Evolutionary conservation across 1,139 yeast genomes (phyloP).

Genomic region (Debaryomycetaceae sp.): DNA sequence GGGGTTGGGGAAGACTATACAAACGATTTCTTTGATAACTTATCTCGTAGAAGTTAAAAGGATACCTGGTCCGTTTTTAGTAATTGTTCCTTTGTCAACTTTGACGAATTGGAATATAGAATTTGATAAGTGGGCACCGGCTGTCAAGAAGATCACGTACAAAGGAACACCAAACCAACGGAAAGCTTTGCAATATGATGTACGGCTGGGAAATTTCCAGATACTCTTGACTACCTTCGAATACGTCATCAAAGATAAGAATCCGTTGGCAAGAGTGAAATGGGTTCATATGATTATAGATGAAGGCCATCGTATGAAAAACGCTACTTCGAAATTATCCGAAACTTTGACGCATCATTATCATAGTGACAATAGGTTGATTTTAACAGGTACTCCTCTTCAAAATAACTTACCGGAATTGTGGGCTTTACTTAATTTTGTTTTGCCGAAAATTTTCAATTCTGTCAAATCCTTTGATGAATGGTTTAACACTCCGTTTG

Average conservation of each 20-base stretch:
- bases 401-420: constrained; percentile 83
- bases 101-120: constrained; percentile 83
- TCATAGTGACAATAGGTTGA: constrained; percentile 71
- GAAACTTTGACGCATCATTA: constrained; percentile 68
- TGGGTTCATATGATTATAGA: constrained; percentile 89
- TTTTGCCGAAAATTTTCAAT: constrained; percentile 75
- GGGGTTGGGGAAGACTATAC: constrained; percentile 97
- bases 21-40: constrained; percentile 90
- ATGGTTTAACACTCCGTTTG: constrained; percentile 85
- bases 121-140: constrained; percentile 86
- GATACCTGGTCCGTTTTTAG: constrained; percentile 67
- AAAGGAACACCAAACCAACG: constrained; percentile 75
- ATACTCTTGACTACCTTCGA: constrained; percentile 78
- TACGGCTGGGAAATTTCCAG: constrained; percentile 66
- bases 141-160: constrained; percentile 62
- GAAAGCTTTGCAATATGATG: constrained; percentile 58
- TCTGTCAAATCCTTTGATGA: constrained; percentile 85
- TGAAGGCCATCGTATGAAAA: constrained; percentile 89
- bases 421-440: constrained; percentile 79
- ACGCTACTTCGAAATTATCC: constrained; percentile 70
- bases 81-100: constrained; percentile 81
- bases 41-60: constrained; percentile 78
- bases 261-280: constrained; percentile 59
- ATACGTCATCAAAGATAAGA: constrained; percentile 71
- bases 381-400: constrained; percentile 84